phyloP scores from a whole-genome alignment of 257 asterid species.

The Solanum okadae region DNA sequence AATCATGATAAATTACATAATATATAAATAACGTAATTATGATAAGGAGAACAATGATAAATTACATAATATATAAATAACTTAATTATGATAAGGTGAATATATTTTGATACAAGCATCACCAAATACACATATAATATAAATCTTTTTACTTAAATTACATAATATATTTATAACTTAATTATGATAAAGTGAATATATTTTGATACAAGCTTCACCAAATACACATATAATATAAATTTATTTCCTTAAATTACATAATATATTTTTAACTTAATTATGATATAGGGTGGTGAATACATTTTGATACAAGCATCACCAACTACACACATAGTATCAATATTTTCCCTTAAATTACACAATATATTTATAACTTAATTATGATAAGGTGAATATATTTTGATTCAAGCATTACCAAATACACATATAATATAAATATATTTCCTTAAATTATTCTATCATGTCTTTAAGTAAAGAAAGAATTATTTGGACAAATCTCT shows the following conservation, averaged over 20 bases:
- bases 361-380: background rate
- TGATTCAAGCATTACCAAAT: background rate
- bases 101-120: background rate
- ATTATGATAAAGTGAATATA: too few species aligned
- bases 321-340: too few species aligned
- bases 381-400: background rate
- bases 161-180: too few species aligned
- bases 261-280: too few species aligned
- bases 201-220: too few species aligned
- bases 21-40: too few species aligned
- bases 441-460: background rate
- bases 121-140: background rate
- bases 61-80: background rate
- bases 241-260: too few species aligned
- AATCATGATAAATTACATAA: too few species aligned
- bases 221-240: too few species aligned
- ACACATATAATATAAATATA: background rate
- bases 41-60: too few species aligned
- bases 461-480: background rate
- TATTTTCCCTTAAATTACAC: background rate
- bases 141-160: background rate
- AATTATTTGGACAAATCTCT: background rate
- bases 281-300: too few species aligned
- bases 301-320: too few species aligned
- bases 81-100: background rate